phyloP scores from a whole-genome alignment of 371 early-diverging fungal species.

The Mortierella sp. region DNA sequence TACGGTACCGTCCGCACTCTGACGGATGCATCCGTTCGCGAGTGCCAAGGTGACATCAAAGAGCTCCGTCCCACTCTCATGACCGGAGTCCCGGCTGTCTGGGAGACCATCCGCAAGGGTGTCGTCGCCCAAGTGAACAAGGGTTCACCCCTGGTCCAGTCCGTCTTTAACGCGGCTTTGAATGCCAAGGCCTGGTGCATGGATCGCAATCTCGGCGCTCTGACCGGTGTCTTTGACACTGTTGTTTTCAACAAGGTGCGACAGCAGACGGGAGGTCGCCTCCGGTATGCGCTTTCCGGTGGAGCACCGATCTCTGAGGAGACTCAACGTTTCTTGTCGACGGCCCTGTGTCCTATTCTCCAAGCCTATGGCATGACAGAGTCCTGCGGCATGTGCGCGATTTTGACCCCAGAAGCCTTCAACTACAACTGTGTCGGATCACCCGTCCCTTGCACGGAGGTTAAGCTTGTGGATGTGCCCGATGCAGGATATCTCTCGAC shows the following conservation, averaged over 20 bases:
- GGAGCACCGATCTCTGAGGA: constrained; percentile 92
- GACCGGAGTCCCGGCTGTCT: constrained; percentile 94
- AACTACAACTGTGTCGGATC: constrained; percentile 78
- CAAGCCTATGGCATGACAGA: constrained; percentile 90
- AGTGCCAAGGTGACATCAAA: constrained; percentile 93
- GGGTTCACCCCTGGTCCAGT: constrained; percentile 69
- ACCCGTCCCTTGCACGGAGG: constrained; percentile 82
- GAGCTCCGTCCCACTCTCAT: constrained; percentile 94
- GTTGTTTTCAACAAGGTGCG: constrained; percentile 91
- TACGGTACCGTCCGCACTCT: constrained; percentile 58
- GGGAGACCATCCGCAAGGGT: constrained; percentile 92
- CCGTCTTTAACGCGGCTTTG: constrained; percentile 78
- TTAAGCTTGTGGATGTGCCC: constrained; percentile 90
- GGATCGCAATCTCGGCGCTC: constrained; percentile 39
- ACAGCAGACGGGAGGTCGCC: constrained; percentile 90
- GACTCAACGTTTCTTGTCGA: constrained; percentile 86
- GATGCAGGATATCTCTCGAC: constrained; percentile 80
- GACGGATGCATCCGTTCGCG: constrained; percentile 75
- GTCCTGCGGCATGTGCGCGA: constrained; percentile 70
- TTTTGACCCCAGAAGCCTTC: constrained; percentile 70
- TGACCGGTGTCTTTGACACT: constrained; percentile 76
- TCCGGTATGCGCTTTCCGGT: constrained; percentile 91
- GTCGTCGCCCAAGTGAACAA: constrained; percentile 75
- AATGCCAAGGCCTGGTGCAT: constrained; percentile 79
- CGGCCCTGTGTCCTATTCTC: constrained; percentile 84